A percentile compares a stretch with the other conserved stretches of the same genome.
phyloP scores from a whole-genome alignment of 495 filamentous ascomycete genomes.

The Hypoxylon intermedium region DNA sequence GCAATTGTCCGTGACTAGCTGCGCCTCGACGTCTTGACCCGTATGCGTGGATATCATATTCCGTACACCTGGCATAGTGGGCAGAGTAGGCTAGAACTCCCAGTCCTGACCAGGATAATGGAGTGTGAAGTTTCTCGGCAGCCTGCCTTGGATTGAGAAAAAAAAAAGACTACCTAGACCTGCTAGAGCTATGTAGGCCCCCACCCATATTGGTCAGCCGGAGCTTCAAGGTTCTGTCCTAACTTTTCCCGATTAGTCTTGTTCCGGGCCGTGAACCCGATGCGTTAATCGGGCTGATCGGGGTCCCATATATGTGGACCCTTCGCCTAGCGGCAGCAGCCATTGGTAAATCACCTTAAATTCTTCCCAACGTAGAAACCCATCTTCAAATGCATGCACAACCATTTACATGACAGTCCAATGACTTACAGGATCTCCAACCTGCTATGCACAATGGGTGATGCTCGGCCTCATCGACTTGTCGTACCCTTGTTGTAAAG shows the following conservation, averaged over 20 bases:
- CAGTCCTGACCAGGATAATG: constrained; percentile 23
- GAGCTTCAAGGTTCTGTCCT: constrained; percentile 30
- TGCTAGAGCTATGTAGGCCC: too few relatives aligned
- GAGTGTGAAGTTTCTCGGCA: constrained; percentile 7
- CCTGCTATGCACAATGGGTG: constrained; percentile 9
- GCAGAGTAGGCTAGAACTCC: background rate
- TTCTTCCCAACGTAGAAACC: constrained; percentile 22
- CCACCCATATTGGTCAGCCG: constrained; percentile 24
- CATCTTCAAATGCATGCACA: constrained; percentile 17
- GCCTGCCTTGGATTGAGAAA: background rate
- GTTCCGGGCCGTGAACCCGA: constrained; percentile 32
- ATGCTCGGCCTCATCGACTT: constrained; percentile 15
- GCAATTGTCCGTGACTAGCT: constrained; percentile 7
- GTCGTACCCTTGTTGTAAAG: background rate
- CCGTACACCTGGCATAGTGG: background rate
- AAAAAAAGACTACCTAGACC: too few relatives aligned
- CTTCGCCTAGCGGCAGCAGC: constrained; percentile 6
- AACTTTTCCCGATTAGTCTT: constrained; percentile 27
- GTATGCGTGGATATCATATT: constrained; percentile 1
- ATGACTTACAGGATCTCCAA: constrained; percentile 10
- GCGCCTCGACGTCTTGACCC: background rate
- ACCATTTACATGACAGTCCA: constrained; percentile 25
- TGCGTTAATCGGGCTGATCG: constrained; percentile 25
- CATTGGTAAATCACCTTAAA: constrained; percentile 25
- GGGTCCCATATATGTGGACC: constrained; percentile 13